Percentiles rank a stretch among this genome's conserved stretches.
phyloP scores from a whole-genome alignment of 192 early-diverging fungal species.

The Podila horticola region DNA sequence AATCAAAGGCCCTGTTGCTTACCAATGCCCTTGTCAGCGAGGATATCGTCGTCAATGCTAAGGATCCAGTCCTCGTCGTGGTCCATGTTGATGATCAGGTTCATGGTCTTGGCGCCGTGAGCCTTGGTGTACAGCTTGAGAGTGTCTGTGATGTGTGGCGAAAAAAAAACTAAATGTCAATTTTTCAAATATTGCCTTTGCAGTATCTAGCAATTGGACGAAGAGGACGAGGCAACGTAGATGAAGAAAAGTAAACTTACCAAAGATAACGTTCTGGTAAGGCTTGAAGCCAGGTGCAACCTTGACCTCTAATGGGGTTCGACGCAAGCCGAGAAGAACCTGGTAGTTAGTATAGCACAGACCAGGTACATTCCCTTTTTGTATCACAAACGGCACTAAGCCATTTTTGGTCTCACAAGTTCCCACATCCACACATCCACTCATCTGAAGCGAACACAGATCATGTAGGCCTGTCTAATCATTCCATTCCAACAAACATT shows the following conservation, averaged over 20 bases:
- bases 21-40: conserved; percentile 71
- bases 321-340: background rate
- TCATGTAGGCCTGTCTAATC: background rate
- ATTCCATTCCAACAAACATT: background rate
- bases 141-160: conserved; percentile 64
- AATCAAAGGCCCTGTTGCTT: conserved; percentile 13
- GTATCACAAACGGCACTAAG: background rate
- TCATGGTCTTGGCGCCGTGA: conserved; percentile 82
- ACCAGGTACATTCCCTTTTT: background rate
- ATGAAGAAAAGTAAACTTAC: conserved; percentile 44
- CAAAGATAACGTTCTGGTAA: conserved; percentile 73
- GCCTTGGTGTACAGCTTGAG: conserved; percentile 81
- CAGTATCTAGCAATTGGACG: background rate
- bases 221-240: background rate
- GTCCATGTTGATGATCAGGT: conserved; percentile 89
- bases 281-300: conserved; percentile 73
- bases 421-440: conserved; percentile 8
- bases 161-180: background rate
- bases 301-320: conserved; percentile 62
- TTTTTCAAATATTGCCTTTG: background rate
- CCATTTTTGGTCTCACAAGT: background rate
- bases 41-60: conserved; percentile 62
- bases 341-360: background rate
- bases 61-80: conserved; percentile 73
- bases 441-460: background rate